Base-by-base conservation (phyloP, 306 rosid genomes). In the Medicago lupulina region DNA sequence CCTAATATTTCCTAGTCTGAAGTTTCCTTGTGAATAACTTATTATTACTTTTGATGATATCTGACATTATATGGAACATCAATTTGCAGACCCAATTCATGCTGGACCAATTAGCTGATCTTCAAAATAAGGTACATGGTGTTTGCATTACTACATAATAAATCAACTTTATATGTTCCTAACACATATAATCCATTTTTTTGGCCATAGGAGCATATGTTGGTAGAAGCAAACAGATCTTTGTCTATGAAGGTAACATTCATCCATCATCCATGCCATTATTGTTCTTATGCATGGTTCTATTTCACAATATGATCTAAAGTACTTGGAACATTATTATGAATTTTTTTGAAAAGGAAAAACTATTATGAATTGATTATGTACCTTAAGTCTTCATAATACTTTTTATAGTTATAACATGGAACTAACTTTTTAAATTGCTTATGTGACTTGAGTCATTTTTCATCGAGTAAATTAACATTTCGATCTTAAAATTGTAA, bases 101-200 rank as follows among this genome's bases (percentile, higher is more conserved):
- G 99, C 90, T 95, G 76, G 99, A 92, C 90, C 97, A 88, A 82
- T 90, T 95, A 67, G 50, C 89, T 88, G 97, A 92, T 75, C 97
- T 92, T 79, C 97, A 95, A 74, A 92, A 82, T 77, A 90, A 87
- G 97, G 99, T 95, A 90, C 28, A 53, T 36, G 4, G 8, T 40
- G 16, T 19, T 60, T 14, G 8, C 34, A 65, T 64, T 9, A 16
- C 38, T 38, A 46, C 10, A 13, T 9, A 67, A 8, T 8, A 61
- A 61, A 28, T 8, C 2, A 61, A 74, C 6, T 59, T 76, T 44
- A 16, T 75, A 8, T 61, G 50, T 77, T 25, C 70, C 70, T 74
- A 49, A 79, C 51, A 60, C 38, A 73, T 76, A 16, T 19, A 28
- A 67, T 13, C 61, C 11, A 36, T 65, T 81, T 46, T 46, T 40